These are phyloP conservation scores for Nicotiana rustica DNA, from an alignment of 305 asterid genomes.

Conservation along the genomic window DNA sequence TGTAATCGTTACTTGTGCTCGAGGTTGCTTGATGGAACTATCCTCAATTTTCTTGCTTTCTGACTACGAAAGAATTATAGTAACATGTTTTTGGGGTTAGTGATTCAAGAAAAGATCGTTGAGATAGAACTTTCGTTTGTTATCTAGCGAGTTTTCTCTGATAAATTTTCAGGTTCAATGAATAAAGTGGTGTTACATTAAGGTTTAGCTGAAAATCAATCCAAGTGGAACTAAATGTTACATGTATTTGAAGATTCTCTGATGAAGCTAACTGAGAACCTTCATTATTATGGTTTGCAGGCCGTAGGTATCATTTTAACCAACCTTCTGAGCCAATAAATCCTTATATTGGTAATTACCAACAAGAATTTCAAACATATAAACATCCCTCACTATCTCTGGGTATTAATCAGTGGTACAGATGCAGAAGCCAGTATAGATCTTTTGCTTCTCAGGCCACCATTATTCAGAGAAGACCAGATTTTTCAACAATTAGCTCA, in stretches of 20 bases:
- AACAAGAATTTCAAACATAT: constrained; percentile 40
- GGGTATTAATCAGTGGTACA: constrained; percentile 41
- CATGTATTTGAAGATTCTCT: background rate
- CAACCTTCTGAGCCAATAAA: constrained; percentile 21
- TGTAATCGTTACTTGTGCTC: background rate
- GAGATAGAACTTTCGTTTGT: background rate
- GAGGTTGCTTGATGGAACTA: background rate
- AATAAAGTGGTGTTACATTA: background rate
- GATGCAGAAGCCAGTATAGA: constrained; percentile 47
- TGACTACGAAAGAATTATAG: background rate
- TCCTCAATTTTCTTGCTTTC: background rate
- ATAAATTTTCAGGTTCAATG: background rate
- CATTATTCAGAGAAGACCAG: constrained; percentile 56
- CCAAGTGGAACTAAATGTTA: background rate
- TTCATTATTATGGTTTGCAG: constrained; percentile 30
- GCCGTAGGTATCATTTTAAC: constrained; percentile 25
- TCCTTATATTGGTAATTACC: constrained; percentile 23
- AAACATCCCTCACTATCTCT: constrained; percentile 37
- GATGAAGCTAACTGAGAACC: constrained; percentile 25
- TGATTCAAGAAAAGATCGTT: background rate
- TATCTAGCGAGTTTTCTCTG: background rate
- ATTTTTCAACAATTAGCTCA: constrained; percentile 61
- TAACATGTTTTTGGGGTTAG: constrained; percentile 2
- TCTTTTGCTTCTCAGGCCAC: constrained; percentile 61
- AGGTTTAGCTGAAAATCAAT: constrained; percentile 8